Conservation (phyloP, 1,284 basidiomycete genomes). For the Mycocalia duriaeana region DNA sequence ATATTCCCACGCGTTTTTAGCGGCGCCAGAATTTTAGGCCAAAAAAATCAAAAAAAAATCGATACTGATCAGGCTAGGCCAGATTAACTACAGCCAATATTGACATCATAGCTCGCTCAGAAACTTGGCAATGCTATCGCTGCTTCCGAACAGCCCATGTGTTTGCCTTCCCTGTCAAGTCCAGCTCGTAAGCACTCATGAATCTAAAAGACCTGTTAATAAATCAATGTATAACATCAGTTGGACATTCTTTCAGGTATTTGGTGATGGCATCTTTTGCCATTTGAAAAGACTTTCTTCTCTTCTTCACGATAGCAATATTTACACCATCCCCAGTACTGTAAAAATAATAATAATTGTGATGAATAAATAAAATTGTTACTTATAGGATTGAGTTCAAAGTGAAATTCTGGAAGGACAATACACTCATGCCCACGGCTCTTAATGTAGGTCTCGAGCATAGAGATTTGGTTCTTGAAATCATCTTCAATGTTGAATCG, state of each 20-base stretch:
- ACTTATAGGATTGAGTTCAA: neutral
- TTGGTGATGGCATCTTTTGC: constrained; percentile 16
- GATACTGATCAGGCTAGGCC: neutral
- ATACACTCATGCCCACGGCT: neutral
- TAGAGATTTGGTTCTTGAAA: neutral
- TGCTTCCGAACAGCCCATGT: neutral
- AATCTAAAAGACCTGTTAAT: neutral
- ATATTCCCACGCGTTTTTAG: constrained; percentile 22
- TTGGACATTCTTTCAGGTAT: neutral
- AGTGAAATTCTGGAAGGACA: neutral
- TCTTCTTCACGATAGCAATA: constrained; percentile 15
- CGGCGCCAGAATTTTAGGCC: constrained; percentile 17
- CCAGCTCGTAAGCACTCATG: neutral
- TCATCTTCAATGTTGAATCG: neutral
- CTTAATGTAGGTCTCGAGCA: neutral
- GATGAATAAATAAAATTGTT: neutral
- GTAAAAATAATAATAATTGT: neutral
- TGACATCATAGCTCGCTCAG: neutral
- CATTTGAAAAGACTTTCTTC: constrained; percentile 17
- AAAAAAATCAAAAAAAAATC: neutral
- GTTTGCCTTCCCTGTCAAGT: neutral
- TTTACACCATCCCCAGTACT: constrained; percentile 26
- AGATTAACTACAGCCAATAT: neutral
- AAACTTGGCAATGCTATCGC: neutral
- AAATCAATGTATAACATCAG: neutral